Conservation (phyloP, 2,329 filamentous ascomycete species). For the Camillea tinctor region DNA sequence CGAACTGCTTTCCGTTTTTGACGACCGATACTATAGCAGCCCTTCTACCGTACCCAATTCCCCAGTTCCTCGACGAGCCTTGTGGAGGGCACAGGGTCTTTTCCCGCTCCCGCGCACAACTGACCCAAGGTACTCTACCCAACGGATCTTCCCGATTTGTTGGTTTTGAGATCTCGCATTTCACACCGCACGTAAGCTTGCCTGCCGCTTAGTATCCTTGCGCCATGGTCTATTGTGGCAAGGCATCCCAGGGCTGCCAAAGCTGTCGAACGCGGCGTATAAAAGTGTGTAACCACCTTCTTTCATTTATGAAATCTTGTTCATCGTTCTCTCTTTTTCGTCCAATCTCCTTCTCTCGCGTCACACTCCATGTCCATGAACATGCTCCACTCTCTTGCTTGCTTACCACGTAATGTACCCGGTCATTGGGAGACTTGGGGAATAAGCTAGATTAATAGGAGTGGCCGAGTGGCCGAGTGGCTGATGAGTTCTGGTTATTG, state of each 20-base stretch:
- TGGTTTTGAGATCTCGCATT: constrained; percentile 20
- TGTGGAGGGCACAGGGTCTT: constrained; percentile 21
- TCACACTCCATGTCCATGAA: neutral
- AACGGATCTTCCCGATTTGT: constrained; percentile 21
- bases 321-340: neutral
- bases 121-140: constrained; percentile 13
- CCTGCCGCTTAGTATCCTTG: constrained; percentile 18
- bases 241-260: constrained; percentile 55
- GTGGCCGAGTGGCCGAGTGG: neutral
- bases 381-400: neutral
- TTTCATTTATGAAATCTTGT: too few species aligned
- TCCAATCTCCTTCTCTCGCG: neutral
- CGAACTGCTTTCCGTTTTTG: constrained; percentile 34
- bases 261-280: constrained; percentile 54
- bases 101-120: constrained; percentile 15
- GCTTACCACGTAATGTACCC: neutral
- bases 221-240: constrained; percentile 56
- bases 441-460: neutral
- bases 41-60: neutral
- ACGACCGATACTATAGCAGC: constrained; percentile 21
- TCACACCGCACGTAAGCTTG: constrained; percentile 11
- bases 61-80: constrained; percentile 24
- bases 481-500: neutral
- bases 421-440: neutral
- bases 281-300: constrained; percentile 42